phyloP scores from a whole-genome alignment of 2,329 filamentous ascomycete genomes.

The Aspergillus melleus region DNA sequence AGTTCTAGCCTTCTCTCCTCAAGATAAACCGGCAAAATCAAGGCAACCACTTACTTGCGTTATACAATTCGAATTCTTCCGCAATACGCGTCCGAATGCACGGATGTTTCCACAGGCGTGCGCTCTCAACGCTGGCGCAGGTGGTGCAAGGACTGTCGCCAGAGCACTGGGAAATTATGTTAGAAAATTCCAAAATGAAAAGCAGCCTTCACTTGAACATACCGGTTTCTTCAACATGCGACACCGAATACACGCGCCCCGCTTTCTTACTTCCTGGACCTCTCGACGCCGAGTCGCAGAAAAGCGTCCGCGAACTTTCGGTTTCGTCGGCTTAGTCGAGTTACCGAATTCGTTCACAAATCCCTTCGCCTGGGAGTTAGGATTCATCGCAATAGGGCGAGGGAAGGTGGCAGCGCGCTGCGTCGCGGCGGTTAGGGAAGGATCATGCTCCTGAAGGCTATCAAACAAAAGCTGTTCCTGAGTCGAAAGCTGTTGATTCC shows the following conservation, averaged over 20 bases:
- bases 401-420: slow-evolving; percentile 42
- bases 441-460: slow-evolving; percentile 42
- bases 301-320: slow-evolving; percentile 57
- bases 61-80: slow-evolving; percentile 60
- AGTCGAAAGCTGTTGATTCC: slow-evolving; percentile 38
- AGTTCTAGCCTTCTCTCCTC: slow-evolving; percentile 12
- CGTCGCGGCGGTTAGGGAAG: slow-evolving; percentile 38
- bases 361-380: slow-evolving; percentile 39
- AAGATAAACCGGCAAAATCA: neutral
- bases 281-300: slow-evolving; percentile 57
- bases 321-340: slow-evolving; percentile 44
- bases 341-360: slow-evolving; percentile 44
- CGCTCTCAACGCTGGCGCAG: slow-evolving; percentile 60
- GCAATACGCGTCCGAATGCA: slow-evolving; percentile 60
- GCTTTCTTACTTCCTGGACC: slow-evolving; percentile 60
- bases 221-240: slow-evolving; percentile 64
- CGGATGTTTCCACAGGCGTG: slow-evolving; percentile 61
- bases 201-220: slow-evolving; percentile 12
- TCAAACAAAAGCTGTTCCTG: slow-evolving; percentile 43
- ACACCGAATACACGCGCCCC: slow-evolving; percentile 62
- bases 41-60: slow-evolving; percentile 42
- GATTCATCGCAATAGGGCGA: slow-evolving; percentile 46
- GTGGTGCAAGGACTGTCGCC: slow-evolving; percentile 60
- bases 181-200: neutral
- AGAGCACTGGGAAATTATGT: slow-evolving; percentile 47